A percentile compares a stretch with the other conserved stretches of the same genome.
Conservation (phyloP, 2,329 filamentous ascomycete genomes). For the Akanthomyces dipterigenus region DNA sequence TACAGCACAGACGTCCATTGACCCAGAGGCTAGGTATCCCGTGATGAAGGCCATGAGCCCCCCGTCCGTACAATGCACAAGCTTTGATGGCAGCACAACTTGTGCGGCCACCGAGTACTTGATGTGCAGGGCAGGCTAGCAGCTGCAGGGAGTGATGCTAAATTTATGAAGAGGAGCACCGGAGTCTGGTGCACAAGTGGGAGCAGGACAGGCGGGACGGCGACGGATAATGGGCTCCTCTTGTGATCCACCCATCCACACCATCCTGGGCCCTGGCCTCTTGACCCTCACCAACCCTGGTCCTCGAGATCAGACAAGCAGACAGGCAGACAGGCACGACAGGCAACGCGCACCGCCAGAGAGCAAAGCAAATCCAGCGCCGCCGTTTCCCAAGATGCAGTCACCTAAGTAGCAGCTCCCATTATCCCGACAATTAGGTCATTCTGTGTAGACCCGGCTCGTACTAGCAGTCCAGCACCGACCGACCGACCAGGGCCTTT, state of each 20-base stretch:
- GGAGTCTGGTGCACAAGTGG: background rate
- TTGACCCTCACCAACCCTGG: background rate
- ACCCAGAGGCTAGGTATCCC: too few relatives aligned
- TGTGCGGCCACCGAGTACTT: too few relatives aligned
- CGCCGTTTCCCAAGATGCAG: too few relatives aligned
- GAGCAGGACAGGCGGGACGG: background rate
- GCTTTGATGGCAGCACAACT: background rate
- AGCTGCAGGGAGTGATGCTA: background rate
- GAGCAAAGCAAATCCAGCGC: too few relatives aligned
- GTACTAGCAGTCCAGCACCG: background rate
- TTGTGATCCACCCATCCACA: background rate
- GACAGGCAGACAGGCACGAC: too few relatives aligned
- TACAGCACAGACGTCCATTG: constrained; percentile 4
- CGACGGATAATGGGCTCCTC: background rate
- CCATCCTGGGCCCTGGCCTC: background rate
- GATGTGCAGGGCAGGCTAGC: background rate
- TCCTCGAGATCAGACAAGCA: background rate
- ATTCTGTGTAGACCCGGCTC: background rate
- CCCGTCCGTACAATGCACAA: background rate
- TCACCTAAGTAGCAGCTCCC: too few relatives aligned
- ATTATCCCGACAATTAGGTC: background rate
- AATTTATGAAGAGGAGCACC: background rate
- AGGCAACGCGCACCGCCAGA: too few relatives aligned
- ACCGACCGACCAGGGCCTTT: background rate
- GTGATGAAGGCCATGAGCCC: too few relatives aligned